A percentile compares a stretch with the other conserved stretches of the same genome.
These are phyloP conservation scores for Cicer yamashitae DNA, from an alignment of 306 rosid genomes.

Conservation along the genomic window DNA sequence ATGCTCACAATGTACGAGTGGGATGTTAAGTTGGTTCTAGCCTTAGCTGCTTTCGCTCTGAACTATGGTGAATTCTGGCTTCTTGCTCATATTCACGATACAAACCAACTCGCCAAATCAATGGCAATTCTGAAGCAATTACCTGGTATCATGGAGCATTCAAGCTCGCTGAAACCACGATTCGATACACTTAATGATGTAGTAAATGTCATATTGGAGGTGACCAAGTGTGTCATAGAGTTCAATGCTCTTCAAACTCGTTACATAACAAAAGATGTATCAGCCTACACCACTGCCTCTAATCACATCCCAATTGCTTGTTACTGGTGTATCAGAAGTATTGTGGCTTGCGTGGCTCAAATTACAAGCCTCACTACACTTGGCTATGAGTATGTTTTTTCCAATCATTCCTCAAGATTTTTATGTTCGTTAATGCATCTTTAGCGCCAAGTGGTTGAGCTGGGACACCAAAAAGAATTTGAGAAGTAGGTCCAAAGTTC, in stretches of 20 bases:
- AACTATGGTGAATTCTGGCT: slow-evolving; percentile 59
- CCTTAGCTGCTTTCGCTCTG: slow-evolving; percentile 56
- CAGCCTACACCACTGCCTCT: slow-evolving; percentile 46
- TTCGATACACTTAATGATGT: slow-evolving; percentile 62
- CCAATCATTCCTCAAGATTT: neutral
- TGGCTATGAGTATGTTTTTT: slow-evolving; percentile 58
- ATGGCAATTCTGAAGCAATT: slow-evolving; percentile 59
- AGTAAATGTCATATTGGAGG: slow-evolving; percentile 49
- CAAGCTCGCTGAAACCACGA: slow-evolving; percentile 45
- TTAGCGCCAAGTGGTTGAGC: too few relatives aligned
- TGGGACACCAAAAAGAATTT: too few relatives aligned
- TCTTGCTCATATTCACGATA: slow-evolving; percentile 53
- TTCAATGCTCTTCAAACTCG: slow-evolving; percentile 49
- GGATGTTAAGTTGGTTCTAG: slow-evolving; percentile 62
- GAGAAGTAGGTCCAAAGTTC: too few relatives aligned
- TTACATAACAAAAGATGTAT: slow-evolving; percentile 48
- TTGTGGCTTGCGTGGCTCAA: slow-evolving; percentile 57
- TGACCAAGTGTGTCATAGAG: slow-evolving; percentile 52
- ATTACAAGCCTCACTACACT: slow-evolving; percentile 54
- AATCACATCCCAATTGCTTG: slow-evolving; percentile 52
- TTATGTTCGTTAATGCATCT: slow-evolving; percentile 14
- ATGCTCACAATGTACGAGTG: slow-evolving; percentile 53
- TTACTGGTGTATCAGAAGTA: slow-evolving; percentile 53
- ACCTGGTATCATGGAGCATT: slow-evolving; percentile 56
- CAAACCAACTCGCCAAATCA: slow-evolving; percentile 58